Conservation (phyloP, 176 grass and related monocot species). For the Cymbopogon citratus region DNA sequence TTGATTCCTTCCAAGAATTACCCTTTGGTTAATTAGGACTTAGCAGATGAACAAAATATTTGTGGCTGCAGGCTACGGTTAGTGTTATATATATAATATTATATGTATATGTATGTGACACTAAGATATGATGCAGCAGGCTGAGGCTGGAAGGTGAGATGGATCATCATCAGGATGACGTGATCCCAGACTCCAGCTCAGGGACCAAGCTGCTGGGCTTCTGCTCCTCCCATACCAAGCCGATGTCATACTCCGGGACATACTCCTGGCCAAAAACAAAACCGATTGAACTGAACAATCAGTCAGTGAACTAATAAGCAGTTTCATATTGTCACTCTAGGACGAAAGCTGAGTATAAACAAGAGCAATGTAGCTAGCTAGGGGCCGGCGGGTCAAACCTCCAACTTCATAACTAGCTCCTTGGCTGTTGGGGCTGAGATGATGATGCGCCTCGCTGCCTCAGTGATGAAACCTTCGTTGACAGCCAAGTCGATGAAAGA, state of each 20-base stretch:
- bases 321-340: not conserved
- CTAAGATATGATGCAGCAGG: not conserved
- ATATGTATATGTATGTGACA: not conserved
- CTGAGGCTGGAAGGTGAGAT: not conserved
- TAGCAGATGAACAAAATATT: conserved; percentile 13
- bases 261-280: conserved; percentile 48
- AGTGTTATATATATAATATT: not conserved
- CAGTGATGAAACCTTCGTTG: conserved; percentile 73
- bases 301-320: not conserved
- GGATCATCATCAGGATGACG: conserved; percentile 18
- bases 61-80: not conserved
- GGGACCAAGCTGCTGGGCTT: conserved; percentile 49
- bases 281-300: not conserved
- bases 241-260: conserved; percentile 43
- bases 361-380: not conserved
- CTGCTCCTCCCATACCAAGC: conserved; percentile 69
- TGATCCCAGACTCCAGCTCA: conserved; percentile 48
- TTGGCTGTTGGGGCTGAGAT: conserved; percentile 77
- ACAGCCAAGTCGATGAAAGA: conserved; percentile 81
- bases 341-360: not conserved
- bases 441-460: conserved; percentile 68
- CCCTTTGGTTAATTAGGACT: conserved; percentile 19
- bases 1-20: not conserved
- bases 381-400: conserved; percentile 33
- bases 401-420: conserved; percentile 74